These are phyloP conservation scores for Claviceps humidiphila DNA, from an alignment of 2,329 filamentous ascomycete genomes.

Conservation along the genomic window DNA sequence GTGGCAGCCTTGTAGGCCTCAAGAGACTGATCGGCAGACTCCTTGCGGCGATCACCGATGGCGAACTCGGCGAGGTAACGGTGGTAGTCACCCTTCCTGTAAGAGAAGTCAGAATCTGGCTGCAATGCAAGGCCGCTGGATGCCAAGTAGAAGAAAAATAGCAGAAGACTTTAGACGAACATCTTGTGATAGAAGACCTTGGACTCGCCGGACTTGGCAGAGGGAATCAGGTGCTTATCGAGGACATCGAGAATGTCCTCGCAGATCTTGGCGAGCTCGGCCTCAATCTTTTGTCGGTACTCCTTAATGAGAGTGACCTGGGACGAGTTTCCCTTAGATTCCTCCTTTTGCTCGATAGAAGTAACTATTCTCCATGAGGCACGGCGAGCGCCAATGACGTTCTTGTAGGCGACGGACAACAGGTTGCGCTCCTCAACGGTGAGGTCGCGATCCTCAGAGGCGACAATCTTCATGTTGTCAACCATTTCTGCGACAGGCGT, in stretches of 20 bases:
- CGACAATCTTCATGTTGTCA: conserved; percentile 98
- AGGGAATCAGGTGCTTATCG: conserved; percentile 86
- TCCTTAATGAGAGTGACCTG: conserved; percentile 91
- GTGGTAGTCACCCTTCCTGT: conserved; percentile 98
- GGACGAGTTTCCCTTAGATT: conserved; percentile 91
- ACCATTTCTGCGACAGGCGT: conserved; percentile 67
- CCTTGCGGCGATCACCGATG: conserved; percentile 87
- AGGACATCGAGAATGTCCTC: conserved; percentile 93
- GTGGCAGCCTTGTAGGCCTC: conserved; percentile 96
- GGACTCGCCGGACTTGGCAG: conserved; percentile 88
- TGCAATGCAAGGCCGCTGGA: neutral
- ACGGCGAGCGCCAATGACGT: conserved; percentile 92
- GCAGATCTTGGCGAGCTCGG: conserved; percentile 93
- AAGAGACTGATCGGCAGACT: conserved; percentile 82
- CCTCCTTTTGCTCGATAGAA: conserved; percentile 98
- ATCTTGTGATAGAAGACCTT: conserved; percentile 99
- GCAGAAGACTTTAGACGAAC: conserved; percentile 27
- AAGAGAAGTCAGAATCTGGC: conserved; percentile 2
- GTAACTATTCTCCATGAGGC: conserved; percentile 97
- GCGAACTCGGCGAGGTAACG: conserved; percentile 97
- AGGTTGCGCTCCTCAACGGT: conserved; percentile 96
- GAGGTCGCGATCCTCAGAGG: conserved; percentile 70
- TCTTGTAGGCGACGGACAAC: conserved; percentile 96
- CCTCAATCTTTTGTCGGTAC: conserved; percentile 97
- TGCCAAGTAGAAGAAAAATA: neutral